Base-by-base conservation (phyloP, 768 basidiomycete species). In the Fomitopsis pulvina region DNA sequence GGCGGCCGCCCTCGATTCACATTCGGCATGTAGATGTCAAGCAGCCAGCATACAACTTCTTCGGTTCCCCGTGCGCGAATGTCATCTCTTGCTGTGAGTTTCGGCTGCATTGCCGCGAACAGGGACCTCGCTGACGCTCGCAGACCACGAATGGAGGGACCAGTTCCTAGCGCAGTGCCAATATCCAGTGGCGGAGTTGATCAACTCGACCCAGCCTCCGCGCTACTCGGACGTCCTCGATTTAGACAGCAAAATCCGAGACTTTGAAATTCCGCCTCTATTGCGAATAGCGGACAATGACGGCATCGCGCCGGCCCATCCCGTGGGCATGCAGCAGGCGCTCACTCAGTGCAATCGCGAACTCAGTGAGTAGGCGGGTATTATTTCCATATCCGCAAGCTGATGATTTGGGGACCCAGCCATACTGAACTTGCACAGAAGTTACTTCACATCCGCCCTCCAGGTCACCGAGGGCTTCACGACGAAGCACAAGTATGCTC, bases 111-210 rank as follows among this genome's bases (percentile, higher is more conserved):
- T 29, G 5, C 6, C 43, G n/a, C 11, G 32, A n/a, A 34, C 32
- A 45, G 10, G 6, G 44, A 16, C 24, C 20, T 24, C 20, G n/a
- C 24, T 14, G 14, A 56, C 49, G 29, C 27, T 14, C 28, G 52
- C 32, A 85, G 83, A 85, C 63, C 83, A 85, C 51, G 74, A 80
- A 60, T 87, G 84, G 84, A 84, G 84, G 57, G 78, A 81, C 55
- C 65, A 69, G 0, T 86, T 87, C 66, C 81, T 83, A 60, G 69
- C 75, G 25, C 59, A 79, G 27, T 84, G 83, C 63, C 69, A 85
- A 51, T 74, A 77, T 8, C 83, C 83, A 2, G 76, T 85, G 42
- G 65, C 85, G 30, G 78, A 83, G 56, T 69, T 74, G 6, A 77
- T 79, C 56, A 74, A 78, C 41, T 70, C 76, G 22, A 74, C 78